Evolutionary conservation across 805 yeast genomes (phyloP).

Genomic region (Wickerhamomyces chambardii): DNA sequence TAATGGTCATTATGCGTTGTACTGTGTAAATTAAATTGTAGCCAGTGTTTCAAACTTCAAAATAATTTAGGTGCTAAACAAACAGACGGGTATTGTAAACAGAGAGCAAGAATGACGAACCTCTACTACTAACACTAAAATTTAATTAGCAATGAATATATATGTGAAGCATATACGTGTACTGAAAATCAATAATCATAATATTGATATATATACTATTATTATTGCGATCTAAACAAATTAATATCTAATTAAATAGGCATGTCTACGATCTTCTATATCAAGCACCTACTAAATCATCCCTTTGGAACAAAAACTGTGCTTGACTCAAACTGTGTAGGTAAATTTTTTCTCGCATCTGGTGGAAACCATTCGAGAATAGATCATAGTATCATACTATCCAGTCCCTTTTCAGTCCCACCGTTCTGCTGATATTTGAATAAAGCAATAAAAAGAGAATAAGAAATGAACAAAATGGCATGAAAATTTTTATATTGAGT

Average conservation of each 20-base stretch:
- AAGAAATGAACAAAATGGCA: too few relatives aligned
- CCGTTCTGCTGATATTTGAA: background rate
- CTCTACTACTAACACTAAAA: too few relatives aligned
- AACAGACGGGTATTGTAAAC: too few relatives aligned
- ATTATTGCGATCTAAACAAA: background rate
- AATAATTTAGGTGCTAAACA: too few relatives aligned
- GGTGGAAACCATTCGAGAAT: background rate
- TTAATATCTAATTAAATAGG: too few relatives aligned
- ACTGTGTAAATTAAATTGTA: background rate
- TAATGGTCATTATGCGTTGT: constrained; percentile 1
- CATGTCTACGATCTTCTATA: constrained; percentile 23
- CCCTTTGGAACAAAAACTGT: constrained; percentile 8
- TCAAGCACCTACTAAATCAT: constrained; percentile 17
- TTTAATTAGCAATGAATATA: too few relatives aligned
- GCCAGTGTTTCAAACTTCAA: too few relatives aligned
- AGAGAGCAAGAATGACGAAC: too few relatives aligned
- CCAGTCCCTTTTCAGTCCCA: background rate
- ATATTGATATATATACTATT: too few relatives aligned
- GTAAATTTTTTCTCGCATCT: background rate
- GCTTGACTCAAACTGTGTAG: constrained; percentile 23
- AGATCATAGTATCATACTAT: background rate
- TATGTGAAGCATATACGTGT: too few relatives aligned
- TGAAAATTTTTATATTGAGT: too few relatives aligned
- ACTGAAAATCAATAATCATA: too few relatives aligned
- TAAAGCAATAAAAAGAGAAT: background rate